These are phyloP conservation scores for Astragalus membranaceus DNA, from an alignment of 306 rosid genomes.

Conservation along the genomic window DNA sequence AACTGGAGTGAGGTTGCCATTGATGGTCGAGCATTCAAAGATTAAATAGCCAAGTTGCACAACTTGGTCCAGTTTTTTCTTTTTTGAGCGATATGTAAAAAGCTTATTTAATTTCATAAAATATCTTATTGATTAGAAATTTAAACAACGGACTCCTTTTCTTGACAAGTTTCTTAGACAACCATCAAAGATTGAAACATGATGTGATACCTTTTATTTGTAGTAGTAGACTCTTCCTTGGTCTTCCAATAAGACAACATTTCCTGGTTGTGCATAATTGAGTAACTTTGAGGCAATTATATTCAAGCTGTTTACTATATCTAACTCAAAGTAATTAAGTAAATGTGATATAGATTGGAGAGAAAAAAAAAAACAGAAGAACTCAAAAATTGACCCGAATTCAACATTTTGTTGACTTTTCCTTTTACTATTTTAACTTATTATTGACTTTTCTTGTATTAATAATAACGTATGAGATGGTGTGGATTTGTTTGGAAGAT, in stretches of 20 bases:
- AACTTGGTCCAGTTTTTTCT: background rate
- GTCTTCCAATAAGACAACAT: no score
- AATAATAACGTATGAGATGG: background rate
- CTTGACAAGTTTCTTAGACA: no score
- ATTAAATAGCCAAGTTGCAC: background rate
- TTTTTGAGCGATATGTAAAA: background rate
- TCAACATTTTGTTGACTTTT: slow-evolving; percentile 19
- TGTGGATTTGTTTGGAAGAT: background rate
- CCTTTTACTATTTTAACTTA: background rate
- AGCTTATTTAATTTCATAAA: no score
- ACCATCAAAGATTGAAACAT: no score
- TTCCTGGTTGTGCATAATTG: no score
- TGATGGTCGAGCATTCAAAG: background rate
- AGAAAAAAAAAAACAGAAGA: background rate
- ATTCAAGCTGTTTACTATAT: background rate
- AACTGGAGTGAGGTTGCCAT: background rate
- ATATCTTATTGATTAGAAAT: no score
- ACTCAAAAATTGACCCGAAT: background rate
- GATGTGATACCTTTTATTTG: no score
- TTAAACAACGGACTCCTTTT: no score
- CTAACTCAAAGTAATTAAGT: background rate
- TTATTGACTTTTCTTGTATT: background rate
- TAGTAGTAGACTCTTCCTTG: no score
- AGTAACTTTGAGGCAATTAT: no score
- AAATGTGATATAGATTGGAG: background rate